phyloP scores from a whole-genome alignment of 1,284 basidiomycete genomes.

The Paramarasmius palmivorus region DNA sequence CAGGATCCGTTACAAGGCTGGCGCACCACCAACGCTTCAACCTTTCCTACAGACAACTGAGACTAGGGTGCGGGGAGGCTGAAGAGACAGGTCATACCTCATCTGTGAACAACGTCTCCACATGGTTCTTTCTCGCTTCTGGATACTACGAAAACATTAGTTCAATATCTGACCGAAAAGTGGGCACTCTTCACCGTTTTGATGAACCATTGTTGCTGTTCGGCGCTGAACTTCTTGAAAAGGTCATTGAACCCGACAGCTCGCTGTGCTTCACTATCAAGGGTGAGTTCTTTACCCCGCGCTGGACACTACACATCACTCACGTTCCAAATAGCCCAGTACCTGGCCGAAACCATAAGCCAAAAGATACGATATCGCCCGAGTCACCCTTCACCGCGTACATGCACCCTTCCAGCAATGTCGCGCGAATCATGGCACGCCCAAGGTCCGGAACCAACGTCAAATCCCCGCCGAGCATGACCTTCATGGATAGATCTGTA shows the following conservation, averaged over 20 bases:
- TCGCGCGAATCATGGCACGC: background rate
- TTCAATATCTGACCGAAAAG: too few relatives aligned
- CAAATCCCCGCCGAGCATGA: background rate
- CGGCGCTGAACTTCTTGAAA: background rate
- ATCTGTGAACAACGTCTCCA: too few relatives aligned
- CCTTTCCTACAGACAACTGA: too few relatives aligned
- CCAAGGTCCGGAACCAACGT: background rate
- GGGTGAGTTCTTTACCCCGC: background rate
- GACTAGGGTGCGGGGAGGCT: too few relatives aligned
- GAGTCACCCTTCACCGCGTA: background rate
- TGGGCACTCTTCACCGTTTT: background rate
- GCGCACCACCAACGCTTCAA: too few relatives aligned
- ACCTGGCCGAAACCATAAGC: background rate
- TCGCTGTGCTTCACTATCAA: background rate
- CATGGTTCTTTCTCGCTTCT: too few relatives aligned
- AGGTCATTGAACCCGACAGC: background rate
- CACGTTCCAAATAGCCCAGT: background rate
- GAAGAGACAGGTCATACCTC: too few relatives aligned
- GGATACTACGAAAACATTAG: too few relatives aligned
- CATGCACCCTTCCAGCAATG: background rate
- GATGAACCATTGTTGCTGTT: background rate
- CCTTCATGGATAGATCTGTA: background rate
- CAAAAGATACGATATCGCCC: background rate
- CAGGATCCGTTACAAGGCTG: too few relatives aligned
- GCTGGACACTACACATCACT: background rate